A percentile compares a stretch with the other conserved stretches of the same genome.
Evolutionary conservation across 306 rosid genomes (phyloP).

Genomic region (Prunus dulcis): DNA sequence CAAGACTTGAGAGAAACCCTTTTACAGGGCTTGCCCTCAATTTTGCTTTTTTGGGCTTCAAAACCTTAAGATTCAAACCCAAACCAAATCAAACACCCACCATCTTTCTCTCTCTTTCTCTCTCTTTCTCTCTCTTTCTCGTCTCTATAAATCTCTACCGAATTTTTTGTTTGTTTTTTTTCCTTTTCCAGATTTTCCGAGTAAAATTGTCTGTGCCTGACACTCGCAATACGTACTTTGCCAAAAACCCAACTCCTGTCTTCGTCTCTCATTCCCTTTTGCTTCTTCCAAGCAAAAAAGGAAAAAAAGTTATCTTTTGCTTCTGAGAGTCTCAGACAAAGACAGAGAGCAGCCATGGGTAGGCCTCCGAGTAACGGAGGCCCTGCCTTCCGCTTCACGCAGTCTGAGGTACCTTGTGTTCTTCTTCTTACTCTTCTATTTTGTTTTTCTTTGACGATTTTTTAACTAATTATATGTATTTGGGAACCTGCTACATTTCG

Average conservation of each 20-base stretch:
- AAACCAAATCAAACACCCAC: neutral
- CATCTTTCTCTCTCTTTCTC: neutral
- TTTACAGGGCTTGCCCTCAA: neutral
- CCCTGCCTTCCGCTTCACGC: conserved; percentile 92
- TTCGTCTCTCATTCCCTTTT: neutral
- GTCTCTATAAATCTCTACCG: neutral
- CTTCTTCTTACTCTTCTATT: neutral
- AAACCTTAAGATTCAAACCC: neutral
- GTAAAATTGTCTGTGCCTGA: neutral
- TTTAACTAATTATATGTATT: neutral
- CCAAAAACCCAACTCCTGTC: neutral
- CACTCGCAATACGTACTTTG: neutral
- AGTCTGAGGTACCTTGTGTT: conserved; percentile 52
- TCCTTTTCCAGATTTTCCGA: neutral
- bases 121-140: neutral
- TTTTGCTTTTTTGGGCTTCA: conserved; percentile 2
- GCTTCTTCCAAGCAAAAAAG: neutral
- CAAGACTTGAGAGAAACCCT: too few relatives aligned
- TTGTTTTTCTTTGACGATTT: neutral
- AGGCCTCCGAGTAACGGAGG: conserved; percentile 95
- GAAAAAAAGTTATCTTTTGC: neutral
- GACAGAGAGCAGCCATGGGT: conserved; percentile 52
- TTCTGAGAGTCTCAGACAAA: conserved; percentile 14
- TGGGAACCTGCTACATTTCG: neutral
- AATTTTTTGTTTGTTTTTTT: neutral